Percentiles rank a stretch among this genome's conserved stretches.
Conservation (phyloP, 805 yeast species). For the Ogataea nonfermentans region DNA sequence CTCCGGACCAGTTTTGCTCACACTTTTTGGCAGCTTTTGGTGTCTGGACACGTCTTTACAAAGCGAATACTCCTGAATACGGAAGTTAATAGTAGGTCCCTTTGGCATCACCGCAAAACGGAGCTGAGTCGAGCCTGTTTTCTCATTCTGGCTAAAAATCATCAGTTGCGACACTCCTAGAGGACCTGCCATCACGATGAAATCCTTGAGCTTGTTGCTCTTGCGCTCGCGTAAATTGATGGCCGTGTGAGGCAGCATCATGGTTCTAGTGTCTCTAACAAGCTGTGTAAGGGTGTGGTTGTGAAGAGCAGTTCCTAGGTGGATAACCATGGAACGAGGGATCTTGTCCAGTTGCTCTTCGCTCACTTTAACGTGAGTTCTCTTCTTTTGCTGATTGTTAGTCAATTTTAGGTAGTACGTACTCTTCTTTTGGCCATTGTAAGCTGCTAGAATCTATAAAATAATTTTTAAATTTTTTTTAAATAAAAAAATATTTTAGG, state of each 20-base stretch:
- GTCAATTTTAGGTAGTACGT: conserved; percentile 16
- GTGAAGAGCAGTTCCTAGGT: conserved; percentile 69
- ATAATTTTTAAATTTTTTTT: conserved; percentile 6
- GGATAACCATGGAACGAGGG: conserved; percentile 92
- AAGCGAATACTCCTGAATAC: conserved; percentile 71
- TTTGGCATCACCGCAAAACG: conserved; percentile 85
- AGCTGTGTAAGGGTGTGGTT: conserved; percentile 82
- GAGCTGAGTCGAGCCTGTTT: conserved; percentile 75
- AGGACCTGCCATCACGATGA: conserved; percentile 98
- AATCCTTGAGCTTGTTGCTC: conserved; percentile 84
- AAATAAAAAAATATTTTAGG: neutral
- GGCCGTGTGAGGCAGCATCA: conserved; percentile 98
- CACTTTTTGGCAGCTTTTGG: conserved; percentile 75
- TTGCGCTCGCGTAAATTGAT: conserved; percentile 82
- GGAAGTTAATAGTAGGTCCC: conserved; percentile 91
- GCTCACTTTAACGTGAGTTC: conserved; percentile 73
- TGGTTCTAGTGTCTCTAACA: conserved; percentile 80
- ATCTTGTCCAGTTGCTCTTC: conserved; percentile 69
- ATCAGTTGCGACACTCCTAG: conserved; percentile 87
- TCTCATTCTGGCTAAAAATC: conserved; percentile 78
- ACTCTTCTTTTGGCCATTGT: conserved; percentile 38
- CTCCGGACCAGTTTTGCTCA: conserved; percentile 61
- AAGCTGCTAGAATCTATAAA: neutral
- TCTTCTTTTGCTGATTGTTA: conserved; percentile 58
- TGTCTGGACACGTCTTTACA: conserved; percentile 73